phyloP scores from a whole-genome alignment of 2,329 filamentous ascomycete genomes.

The Phyllosticta citrichinensis region DNA sequence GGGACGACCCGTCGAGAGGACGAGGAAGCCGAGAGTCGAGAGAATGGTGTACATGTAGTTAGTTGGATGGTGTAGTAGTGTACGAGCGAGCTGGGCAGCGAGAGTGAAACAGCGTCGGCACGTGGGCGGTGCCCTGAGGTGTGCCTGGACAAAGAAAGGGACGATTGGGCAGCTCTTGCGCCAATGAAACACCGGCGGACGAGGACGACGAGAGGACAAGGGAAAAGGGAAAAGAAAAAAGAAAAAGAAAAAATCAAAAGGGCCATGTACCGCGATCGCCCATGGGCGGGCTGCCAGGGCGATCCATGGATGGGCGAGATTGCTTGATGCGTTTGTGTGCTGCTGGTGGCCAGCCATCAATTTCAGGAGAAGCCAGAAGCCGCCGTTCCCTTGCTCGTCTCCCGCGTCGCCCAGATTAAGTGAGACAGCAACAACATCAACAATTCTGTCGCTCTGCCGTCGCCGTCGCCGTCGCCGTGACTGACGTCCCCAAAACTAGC shows the following conservation, averaged over 20 bases:
- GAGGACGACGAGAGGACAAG: too few relatives aligned
- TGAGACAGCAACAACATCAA: background rate
- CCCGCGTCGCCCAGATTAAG: too few relatives aligned
- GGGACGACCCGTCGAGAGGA: conserved; percentile 2
- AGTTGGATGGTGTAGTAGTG: too few relatives aligned
- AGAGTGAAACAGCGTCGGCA: background rate
- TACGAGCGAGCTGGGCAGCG: background rate
- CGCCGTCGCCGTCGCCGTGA: too few relatives aligned
- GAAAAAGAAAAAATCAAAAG: too few relatives aligned
- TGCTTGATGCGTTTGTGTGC: background rate
- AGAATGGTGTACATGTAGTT: too few relatives aligned
- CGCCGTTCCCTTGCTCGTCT: background rate
- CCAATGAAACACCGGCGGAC: background rate
- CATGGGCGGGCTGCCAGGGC: background rate
- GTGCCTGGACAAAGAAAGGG: background rate
- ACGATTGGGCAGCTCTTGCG: background rate
- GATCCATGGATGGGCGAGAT: background rate
- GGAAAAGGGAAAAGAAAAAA: background rate
- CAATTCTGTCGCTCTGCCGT: too few relatives aligned
- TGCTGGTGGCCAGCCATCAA: background rate
- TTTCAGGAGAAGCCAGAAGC: background rate
- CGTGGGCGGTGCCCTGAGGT: background rate
- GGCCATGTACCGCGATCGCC: background rate
- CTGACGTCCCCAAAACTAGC: too few relatives aligned
- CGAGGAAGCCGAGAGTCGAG: too few relatives aligned